Percentiles rank a stretch among this genome's conserved stretches.
Conservation (phyloP, 2,329 filamentous ascomycete genomes). For the Aspergillus awamori region DNA sequence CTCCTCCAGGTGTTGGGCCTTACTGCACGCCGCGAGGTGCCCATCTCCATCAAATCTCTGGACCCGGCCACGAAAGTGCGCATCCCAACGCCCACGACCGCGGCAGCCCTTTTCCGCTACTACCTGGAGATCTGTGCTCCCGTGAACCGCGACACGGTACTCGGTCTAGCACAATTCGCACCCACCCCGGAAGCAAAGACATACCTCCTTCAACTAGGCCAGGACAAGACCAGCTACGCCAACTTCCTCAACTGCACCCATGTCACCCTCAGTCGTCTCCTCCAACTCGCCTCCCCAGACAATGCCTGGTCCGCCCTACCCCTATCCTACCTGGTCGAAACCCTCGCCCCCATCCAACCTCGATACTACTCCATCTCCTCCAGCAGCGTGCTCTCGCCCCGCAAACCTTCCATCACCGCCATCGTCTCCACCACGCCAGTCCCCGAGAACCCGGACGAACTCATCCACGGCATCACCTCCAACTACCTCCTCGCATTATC, state of each 20-base stretch:
- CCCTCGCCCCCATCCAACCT: conserved; percentile 82
- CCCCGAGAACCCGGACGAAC: conserved; percentile 65
- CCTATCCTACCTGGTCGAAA: conserved; percentile 87
- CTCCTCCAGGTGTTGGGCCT: conserved; percentile 75
- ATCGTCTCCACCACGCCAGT: conserved; percentile 79
- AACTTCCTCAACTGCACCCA: conserved; percentile 72
- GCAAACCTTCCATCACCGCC: conserved; percentile 71
- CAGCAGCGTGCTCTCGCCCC: conserved; percentile 50
- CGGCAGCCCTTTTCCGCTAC: conserved; percentile 81
- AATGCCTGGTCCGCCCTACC: conserved; percentile 76
- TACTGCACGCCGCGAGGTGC: conserved; percentile 29
- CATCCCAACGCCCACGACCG: conserved; percentile 87
- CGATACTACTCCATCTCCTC: conserved; percentile 97
- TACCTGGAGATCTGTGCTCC: conserved; percentile 91
- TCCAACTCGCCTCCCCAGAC: conserved; percentile 65
- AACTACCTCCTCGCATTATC: conserved; percentile 80
- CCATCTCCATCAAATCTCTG: conserved; percentile 58
- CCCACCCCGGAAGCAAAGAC: conserved; percentile 76
- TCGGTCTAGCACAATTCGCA: conserved; percentile 78
- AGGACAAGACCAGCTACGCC: conserved; percentile 84
- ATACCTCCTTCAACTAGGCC: conserved; percentile 78
- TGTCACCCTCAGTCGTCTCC: conserved; percentile 60
- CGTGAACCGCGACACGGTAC: conserved; percentile 87
- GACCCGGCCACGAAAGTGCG: conserved; percentile 78
- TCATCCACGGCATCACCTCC: conserved; percentile 87